These are phyloP conservation scores for Fusarium sulawesiense DNA, from an alignment of 2,329 filamentous ascomycete species.

Conservation along the genomic window DNA sequence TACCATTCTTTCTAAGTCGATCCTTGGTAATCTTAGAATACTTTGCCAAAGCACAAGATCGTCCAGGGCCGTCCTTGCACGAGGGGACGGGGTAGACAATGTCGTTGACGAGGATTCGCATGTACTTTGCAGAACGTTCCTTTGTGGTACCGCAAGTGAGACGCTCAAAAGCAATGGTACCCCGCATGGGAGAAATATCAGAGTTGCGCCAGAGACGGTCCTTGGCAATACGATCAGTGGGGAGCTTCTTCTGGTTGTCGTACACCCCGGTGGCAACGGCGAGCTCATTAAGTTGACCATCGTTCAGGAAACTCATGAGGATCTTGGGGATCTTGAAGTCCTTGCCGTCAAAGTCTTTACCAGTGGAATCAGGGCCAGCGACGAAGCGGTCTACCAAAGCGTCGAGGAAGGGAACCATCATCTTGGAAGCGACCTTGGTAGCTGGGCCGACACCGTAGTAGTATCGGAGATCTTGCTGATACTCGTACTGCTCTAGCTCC, in stretches of 20 bases:
- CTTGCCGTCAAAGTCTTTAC: slow-evolving; percentile 58
- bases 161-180: slow-evolving; percentile 73
- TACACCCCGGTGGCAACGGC: slow-evolving; percentile 70
- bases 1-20: slow-evolving; percentile 55
- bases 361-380: slow-evolving; percentile 62
- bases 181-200: slow-evolving; percentile 70
- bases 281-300: slow-evolving; percentile 73
- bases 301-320: slow-evolving; percentile 72
- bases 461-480: slow-evolving; percentile 75
- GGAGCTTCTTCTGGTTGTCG: slow-evolving; percentile 64
- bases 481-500: slow-evolving; percentile 73
- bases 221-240: slow-evolving; percentile 58
- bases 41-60: slow-evolving; percentile 60
- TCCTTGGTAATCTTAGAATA: slow-evolving; percentile 54
- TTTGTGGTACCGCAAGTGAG: slow-evolving; percentile 59
- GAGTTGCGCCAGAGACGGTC: slow-evolving; percentile 65
- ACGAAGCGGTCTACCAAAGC: slow-evolving; percentile 64
- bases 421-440: slow-evolving; percentile 62
- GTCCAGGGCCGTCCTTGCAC: slow-evolving; percentile 67
- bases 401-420: slow-evolving; percentile 72
- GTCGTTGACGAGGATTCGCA: slow-evolving; percentile 71
- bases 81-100: slow-evolving; percentile 68
- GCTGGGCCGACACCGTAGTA: slow-evolving; percentile 73
- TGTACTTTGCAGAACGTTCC: slow-evolving; percentile 55
- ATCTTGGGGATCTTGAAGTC: slow-evolving; percentile 65